A percentile compares a stretch with the other conserved stretches of the same genome.
These are phyloP conservation scores for Alnus glutinosa DNA, from an alignment of 306 rosid species.

Conservation along the genomic window DNA sequence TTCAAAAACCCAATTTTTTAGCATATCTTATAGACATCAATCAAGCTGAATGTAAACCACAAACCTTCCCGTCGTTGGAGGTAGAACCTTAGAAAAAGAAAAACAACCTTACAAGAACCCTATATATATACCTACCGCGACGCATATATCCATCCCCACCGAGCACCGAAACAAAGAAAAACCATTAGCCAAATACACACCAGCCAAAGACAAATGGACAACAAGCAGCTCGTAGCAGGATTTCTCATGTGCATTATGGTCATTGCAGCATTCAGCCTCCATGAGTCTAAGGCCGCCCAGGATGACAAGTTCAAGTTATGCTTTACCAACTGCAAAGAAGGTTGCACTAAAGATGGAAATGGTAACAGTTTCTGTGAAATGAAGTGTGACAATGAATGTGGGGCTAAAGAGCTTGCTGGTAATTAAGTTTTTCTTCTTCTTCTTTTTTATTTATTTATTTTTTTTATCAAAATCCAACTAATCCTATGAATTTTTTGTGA, in stretches of 20 bases:
- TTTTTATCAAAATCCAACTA: background rate
- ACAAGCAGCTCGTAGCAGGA: conserved; percentile 28
- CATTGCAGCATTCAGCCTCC: conserved; percentile 6
- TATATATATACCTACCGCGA: background rate
- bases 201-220: conserved; percentile 7
- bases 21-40: background rate
- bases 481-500: background rate
- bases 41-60: background rate
- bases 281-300: background rate
- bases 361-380: conserved; percentile 7
- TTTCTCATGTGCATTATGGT: conserved; percentile 25
- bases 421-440: background rate
- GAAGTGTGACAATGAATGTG: conserved; percentile 18
- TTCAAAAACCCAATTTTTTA: background rate
- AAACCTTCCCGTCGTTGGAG: background rate
- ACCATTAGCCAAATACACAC: background rate
- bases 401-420: background rate
- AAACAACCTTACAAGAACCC: background rate
- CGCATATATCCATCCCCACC: background rate
- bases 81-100: background rate
- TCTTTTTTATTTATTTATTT: background rate
- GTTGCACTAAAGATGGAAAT: background rate
- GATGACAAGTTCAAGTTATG: background rate
- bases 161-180: background rate
- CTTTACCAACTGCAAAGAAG: background rate